Base-by-base conservation (phyloP, 768 basidiomycete genomes). In the Strobilomyces confusus region DNA sequence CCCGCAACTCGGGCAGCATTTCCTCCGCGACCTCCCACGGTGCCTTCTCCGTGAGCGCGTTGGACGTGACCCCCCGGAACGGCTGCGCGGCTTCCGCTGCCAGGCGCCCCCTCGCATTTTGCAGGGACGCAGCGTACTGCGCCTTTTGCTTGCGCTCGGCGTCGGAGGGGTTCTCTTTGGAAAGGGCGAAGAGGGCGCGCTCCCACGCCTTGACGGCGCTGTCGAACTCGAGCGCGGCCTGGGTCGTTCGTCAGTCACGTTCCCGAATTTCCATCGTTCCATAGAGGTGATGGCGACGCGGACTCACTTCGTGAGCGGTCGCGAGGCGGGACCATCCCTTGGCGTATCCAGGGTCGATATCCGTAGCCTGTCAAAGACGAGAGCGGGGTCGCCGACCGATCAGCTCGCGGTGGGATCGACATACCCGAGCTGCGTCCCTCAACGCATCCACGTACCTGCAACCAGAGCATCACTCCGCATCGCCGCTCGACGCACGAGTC, bases 301-400 rank as follows among this genome's bases (percentile, higher is more conserved):
- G 5, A 46, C 48, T 43, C 3, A 57, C 47, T 6, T 45, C 32
- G n/a, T 42, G 48, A 4, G 48, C 54, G 19, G 54, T 20, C 15
- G 44, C 54, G 19, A 17, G 55, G 5, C 56, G 29, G 8, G 38
- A 57, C 40, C 34, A 44, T 6, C 55, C 46, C 23, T 44, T 54
- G 9, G 55, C 51, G 36, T 47, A 52, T 22, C 12, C 22, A 15
- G 40, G 40, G 3, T 53, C 51, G 11, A 52, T 22, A 4, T 42
- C 5, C 9, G 50, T 56, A 9, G 40, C 26, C 49, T 55, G 30
- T 1, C 13, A 14, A 43, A 15, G 17, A 15, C 15, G 34, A 17
- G 26, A 4, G 26, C 5, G 26, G 26, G 26, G 26, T 26, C 8
- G 26, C 26, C 8, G 26, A 8, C 8, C 26, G 26, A 8, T 26